Conservation (phyloP, 2,329 filamentous ascomycete genomes). For the Ophioceras dolichostomum region DNA sequence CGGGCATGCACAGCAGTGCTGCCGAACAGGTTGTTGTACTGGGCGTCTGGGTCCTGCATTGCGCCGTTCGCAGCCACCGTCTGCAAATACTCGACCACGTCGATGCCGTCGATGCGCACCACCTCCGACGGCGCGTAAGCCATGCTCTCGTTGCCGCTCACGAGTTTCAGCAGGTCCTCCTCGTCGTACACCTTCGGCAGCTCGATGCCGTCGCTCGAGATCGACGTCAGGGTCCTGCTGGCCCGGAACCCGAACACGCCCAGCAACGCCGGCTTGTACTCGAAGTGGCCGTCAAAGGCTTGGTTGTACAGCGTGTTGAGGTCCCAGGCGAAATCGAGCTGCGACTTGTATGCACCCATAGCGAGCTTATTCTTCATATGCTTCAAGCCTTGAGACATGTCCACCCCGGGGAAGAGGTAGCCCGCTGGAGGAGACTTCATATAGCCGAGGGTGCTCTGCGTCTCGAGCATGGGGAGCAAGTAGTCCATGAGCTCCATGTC, state of each 20-base stretch:
- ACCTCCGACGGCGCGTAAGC: conserved; percentile 12
- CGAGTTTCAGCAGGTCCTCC: conserved; percentile 8
- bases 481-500: conserved; percentile 29
- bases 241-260: conserved; percentile 15
- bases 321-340: conserved; percentile 24
- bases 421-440: conserved; percentile 23
- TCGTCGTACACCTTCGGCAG: conserved; percentile 38
- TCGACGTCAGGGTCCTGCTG: conserved; percentile 23
- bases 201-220: conserved; percentile 19
- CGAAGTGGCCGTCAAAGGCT: conserved; percentile 22
- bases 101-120: conserved; percentile 15
- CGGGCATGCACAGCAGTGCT: neutral
- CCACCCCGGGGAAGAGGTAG: conserved; percentile 25
- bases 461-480: conserved; percentile 28
- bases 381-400: conserved; percentile 17
- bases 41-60: conserved; percentile 17
- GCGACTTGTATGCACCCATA: conserved; percentile 16
- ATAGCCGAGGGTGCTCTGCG: conserved; percentile 28
- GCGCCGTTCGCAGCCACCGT: conserved; percentile 25
- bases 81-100: conserved; percentile 23
- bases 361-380: conserved; percentile 18
- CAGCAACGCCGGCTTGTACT: conserved; percentile 16
- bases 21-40: conserved; percentile 18
- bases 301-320: conserved; percentile 17
- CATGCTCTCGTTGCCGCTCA: conserved; percentile 4